These are phyloP conservation scores for Paecilomyces formosus DNA, from an alignment of 2,329 filamentous ascomycete genomes.

Conservation along the genomic window DNA sequence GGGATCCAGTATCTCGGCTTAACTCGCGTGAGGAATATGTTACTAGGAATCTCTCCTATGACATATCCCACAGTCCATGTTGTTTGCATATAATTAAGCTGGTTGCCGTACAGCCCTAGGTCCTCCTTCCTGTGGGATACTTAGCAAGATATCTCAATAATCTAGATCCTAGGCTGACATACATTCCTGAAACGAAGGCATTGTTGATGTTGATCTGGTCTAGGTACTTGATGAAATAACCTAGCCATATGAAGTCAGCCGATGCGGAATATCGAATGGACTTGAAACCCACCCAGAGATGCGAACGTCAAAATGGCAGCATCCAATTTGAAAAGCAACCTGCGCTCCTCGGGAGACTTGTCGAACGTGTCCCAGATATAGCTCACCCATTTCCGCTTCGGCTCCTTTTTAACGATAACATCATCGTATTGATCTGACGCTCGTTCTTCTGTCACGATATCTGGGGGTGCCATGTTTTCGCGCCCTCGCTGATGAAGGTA, in stretches of 20 bases:
- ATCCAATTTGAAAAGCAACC: slow-evolving; percentile 44
- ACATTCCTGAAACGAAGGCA: slow-evolving; percentile 43
- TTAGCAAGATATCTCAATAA: slow-evolving; percentile 1
- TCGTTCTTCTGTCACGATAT: slow-evolving; percentile 3
- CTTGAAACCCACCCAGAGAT: slow-evolving; percentile 24
- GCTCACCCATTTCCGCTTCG: slow-evolving; percentile 38
- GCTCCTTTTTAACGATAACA: slow-evolving; percentile 13
- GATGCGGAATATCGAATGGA: background rate
- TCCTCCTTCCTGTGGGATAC: slow-evolving; percentile 42
- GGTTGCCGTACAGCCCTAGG: slow-evolving; percentile 44
- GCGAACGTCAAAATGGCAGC: slow-evolving; percentile 42
- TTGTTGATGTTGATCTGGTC: slow-evolving; percentile 41
- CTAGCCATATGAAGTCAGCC: slow-evolving; percentile 13
- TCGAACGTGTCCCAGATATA: slow-evolving; percentile 50
- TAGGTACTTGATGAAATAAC: slow-evolving; percentile 46
- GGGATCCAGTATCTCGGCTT: slow-evolving; percentile 45
- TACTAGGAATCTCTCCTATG: slow-evolving; percentile 45
- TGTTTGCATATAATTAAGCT: slow-evolving; percentile 51
- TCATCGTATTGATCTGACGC: slow-evolving; percentile 4
- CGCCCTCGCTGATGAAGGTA: background rate
- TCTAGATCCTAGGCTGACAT: slow-evolving; percentile 3
- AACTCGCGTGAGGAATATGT: slow-evolving; percentile 45
- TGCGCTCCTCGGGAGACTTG: slow-evolving; percentile 43
- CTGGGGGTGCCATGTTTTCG: slow-evolving; percentile 11
- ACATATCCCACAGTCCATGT: slow-evolving; percentile 56